Evolutionary conservation across 768 basidiomycete genomes (phyloP).

Genomic region (Agaricus subrufescens): DNA sequence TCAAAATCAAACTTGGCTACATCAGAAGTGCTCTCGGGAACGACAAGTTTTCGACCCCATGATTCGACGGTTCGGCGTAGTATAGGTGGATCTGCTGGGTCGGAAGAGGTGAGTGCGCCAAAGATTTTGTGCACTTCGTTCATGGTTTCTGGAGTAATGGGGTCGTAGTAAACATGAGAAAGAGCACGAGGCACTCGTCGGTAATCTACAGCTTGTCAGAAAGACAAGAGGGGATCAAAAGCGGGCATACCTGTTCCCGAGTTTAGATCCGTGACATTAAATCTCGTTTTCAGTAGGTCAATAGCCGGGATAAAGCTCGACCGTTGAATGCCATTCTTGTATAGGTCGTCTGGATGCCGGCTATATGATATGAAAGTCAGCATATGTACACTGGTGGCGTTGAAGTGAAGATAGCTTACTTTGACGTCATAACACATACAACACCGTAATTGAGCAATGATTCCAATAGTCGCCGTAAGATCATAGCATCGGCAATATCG

Average conservation of each 20-base stretch:
- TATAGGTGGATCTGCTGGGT: slow-evolving; percentile 53
- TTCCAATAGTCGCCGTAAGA: slow-evolving; percentile 85
- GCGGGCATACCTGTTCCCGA: slow-evolving; percentile 80
- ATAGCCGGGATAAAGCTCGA: slow-evolving; percentile 94
- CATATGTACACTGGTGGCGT: not conserved
- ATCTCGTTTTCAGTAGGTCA: slow-evolving; percentile 82
- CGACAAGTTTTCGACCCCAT: slow-evolving; percentile 84
- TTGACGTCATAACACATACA: slow-evolving; percentile 94
- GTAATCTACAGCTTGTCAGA: slow-evolving; percentile 58
- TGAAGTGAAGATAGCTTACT: slow-evolving; percentile 53
- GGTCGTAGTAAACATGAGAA: slow-evolving; percentile 91
- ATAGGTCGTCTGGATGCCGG: slow-evolving; percentile 94
- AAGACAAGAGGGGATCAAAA: slow-evolving; percentile 3
- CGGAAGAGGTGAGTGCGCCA: slow-evolving; percentile 52
- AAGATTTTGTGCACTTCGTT: slow-evolving; percentile 85
- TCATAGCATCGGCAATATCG: slow-evolving; percentile 98
- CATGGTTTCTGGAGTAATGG: slow-evolving; percentile 60
- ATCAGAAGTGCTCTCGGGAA: slow-evolving; percentile 75
- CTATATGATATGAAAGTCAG: slow-evolving; percentile 43
- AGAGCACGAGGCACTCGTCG: slow-evolving; percentile 88
- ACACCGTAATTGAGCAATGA: slow-evolving; percentile 84
- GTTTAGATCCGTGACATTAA: slow-evolving; percentile 88
- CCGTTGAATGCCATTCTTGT: slow-evolving; percentile 98
- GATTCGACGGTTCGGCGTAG: slow-evolving; percentile 62
- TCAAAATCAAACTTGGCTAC: slow-evolving; percentile 86